A percentile compares a stretch with the other conserved stretches of the same genome.
Conservation (phyloP, 768 basidiomycete genomes). For the Tephrocybe sp. region DNA sequence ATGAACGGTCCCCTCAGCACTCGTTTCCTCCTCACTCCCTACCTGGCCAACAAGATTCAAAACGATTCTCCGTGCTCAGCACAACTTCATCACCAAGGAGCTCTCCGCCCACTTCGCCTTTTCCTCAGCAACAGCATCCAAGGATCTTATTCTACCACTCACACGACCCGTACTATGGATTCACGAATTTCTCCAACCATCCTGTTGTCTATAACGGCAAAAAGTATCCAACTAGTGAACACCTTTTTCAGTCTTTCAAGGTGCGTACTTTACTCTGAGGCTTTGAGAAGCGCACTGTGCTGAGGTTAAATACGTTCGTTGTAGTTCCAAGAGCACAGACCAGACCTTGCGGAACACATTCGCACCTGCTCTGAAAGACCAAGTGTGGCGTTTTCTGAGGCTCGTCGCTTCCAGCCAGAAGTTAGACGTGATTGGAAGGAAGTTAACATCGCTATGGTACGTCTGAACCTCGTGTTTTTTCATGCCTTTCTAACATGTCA, state of each 20-base stretch:
- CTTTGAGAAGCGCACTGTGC: not conserved
- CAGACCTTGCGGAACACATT: constrained; percentile 68
- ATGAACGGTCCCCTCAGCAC: constrained; percentile 1
- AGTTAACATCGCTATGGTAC: constrained; percentile 66
- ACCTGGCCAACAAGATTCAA: not conserved
- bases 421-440: constrained; percentile 68
- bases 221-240: constrained; percentile 73
- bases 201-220: constrained; percentile 61
- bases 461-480: not conserved
- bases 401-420: constrained; percentile 60
- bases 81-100: constrained; percentile 13
- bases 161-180: constrained; percentile 63
- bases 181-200: constrained; percentile 74
- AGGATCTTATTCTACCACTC: constrained; percentile 66
- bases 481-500: constrained; percentile 18
- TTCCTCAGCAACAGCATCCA: constrained; percentile 26
- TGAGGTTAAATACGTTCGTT: too few species aligned
- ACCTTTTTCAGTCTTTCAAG: constrained; percentile 77
- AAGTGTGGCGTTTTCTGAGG: constrained; percentile 65
- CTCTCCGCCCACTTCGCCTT: constrained; percentile 11
- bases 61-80: not conserved
- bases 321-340: constrained; percentile 60
- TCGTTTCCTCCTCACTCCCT: not conserved
- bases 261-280: constrained; percentile 28
- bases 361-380: constrained; percentile 63